phyloP scores from a whole-genome alignment of 768 basidiomycete genomes.

The Pulveroboletus sp. region DNA sequence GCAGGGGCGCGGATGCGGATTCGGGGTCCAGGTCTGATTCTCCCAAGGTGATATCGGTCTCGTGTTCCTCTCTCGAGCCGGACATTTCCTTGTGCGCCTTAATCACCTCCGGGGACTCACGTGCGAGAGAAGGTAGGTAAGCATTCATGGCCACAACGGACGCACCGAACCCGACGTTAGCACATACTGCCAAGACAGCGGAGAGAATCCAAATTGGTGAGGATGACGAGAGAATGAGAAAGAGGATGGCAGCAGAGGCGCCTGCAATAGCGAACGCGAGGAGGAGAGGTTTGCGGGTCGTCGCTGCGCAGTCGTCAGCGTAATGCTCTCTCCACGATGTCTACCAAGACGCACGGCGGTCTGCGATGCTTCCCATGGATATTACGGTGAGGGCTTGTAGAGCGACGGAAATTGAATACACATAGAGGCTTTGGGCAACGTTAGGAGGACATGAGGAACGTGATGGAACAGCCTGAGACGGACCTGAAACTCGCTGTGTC shows the following conservation, averaged over 20 bases:
- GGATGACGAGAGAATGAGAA: slow-evolving; percentile 69
- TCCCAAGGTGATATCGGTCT: not conserved
- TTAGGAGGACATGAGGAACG: not conserved
- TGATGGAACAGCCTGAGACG: not conserved
- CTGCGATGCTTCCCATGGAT: slow-evolving; percentile 88
- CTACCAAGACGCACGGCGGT: slow-evolving; percentile 67
- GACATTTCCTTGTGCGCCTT: slow-evolving; percentile 33
- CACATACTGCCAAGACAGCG: slow-evolving; percentile 65
- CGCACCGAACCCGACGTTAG: slow-evolving; percentile 85
- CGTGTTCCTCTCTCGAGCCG: slow-evolving; percentile 9
- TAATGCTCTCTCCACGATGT: too few relatives aligned
- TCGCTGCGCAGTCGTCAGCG: slow-evolving; percentile 36
- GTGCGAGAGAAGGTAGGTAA: slow-evolving; percentile 74
- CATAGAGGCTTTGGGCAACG: slow-evolving; percentile 59
- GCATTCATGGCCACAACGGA: slow-evolving; percentile 88
- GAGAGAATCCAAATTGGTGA: slow-evolving; percentile 67
- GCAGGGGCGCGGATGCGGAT: slow-evolving; percentile 38
- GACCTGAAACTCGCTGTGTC: slow-evolving; percentile 92
- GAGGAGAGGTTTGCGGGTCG: slow-evolving; percentile 75
- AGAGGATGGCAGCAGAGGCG: slow-evolving; percentile 59
- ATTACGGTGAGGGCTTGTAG: slow-evolving; percentile 93
- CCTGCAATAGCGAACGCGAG: slow-evolving; percentile 72
- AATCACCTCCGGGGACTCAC: slow-evolving; percentile 57
- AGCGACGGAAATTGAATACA: slow-evolving; percentile 83
- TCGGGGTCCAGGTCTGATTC: slow-evolving; percentile 17